Percentiles rank a stretch among this genome's conserved stretches.
These are phyloP conservation scores for Neopestalotiopsis clavispora DNA, from an alignment of 2,329 filamentous ascomycete species.

Conservation along the genomic window DNA sequence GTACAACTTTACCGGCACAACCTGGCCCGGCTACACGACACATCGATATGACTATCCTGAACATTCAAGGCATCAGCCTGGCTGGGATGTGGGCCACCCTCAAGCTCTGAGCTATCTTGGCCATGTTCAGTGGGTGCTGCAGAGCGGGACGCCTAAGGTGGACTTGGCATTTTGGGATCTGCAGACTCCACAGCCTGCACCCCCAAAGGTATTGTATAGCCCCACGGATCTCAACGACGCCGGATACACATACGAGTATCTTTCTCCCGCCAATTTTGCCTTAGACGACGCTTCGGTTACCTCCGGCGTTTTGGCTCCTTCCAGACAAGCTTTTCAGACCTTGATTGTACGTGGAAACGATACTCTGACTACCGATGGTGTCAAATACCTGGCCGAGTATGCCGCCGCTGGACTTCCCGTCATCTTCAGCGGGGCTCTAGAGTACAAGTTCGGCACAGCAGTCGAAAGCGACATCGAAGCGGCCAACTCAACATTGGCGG, in stretches of 20 bases:
- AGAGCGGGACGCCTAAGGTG: slow-evolving; percentile 4
- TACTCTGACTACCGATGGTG: background rate
- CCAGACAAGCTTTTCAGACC: background rate
- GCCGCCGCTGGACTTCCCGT: background rate
- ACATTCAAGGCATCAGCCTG: slow-evolving; percentile 8
- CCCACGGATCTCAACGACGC: background rate
- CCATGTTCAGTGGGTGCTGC: background rate
- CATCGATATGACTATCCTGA: background rate
- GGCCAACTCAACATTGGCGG: background rate
- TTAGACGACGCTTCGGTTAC: background rate
- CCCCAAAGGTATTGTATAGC: background rate
- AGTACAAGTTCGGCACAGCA: background rate
- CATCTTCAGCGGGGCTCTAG: background rate
- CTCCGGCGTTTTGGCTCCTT: background rate
- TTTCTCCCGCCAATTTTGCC: slow-evolving; percentile 3
- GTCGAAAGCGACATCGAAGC: background rate
- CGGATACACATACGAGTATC: slow-evolving; percentile 6
- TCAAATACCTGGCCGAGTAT: background rate
- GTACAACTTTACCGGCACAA: background rate
- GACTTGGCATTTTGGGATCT: slow-evolving; percentile 5
- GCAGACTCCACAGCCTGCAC: background rate
- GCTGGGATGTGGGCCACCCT: slow-evolving; percentile 1
- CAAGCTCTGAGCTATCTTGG: background rate
- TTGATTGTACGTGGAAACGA: background rate
- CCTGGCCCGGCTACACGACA: slow-evolving; percentile 1